phyloP scores from a whole-genome alignment of 768 basidiomycete species.

The Leccinellum rugosiceps region DNA sequence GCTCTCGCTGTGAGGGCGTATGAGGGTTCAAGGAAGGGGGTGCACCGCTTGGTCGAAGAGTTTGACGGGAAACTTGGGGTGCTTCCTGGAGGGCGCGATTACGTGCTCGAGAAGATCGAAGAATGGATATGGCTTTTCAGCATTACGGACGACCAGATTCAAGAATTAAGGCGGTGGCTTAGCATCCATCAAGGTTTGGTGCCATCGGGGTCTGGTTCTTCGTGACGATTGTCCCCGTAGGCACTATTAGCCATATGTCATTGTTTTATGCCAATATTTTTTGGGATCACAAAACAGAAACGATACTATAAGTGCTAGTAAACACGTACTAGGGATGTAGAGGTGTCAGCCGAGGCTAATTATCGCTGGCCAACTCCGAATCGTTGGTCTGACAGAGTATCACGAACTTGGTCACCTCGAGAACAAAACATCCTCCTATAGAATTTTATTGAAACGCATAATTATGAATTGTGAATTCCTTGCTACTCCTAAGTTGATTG shows the following conservation, averaged over 20 bases:
- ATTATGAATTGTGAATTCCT: no score
- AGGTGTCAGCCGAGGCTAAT: neutral
- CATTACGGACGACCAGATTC: constrained; percentile 4
- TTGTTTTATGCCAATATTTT: neutral
- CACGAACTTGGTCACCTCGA: no score
- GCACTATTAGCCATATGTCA: neutral
- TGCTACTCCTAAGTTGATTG: no score
- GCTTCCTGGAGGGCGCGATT: constrained; percentile 4
- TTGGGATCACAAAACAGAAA: neutral
- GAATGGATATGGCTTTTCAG: constrained; percentile 12
- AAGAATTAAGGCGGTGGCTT: neutral
- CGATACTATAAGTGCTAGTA: neutral
- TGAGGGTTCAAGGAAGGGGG: neutral
- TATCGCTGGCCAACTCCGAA: no score
- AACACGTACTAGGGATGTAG: neutral
- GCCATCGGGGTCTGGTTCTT: neutral
- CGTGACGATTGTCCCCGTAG: neutral
- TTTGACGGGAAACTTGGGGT: constrained; percentile 6
- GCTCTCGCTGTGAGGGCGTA: neutral
- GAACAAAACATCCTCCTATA: no score
- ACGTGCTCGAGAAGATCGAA: constrained; percentile 13
- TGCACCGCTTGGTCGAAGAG: neutral
- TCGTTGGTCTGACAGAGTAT: no score
- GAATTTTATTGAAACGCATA: no score
- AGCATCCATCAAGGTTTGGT: neutral